Evolutionary conservation across 495 filamentous ascomycete species (phyloP), one percentile per base, ranked within the genome.

Genomic region (Saxispiralis lemnorum): DNA sequence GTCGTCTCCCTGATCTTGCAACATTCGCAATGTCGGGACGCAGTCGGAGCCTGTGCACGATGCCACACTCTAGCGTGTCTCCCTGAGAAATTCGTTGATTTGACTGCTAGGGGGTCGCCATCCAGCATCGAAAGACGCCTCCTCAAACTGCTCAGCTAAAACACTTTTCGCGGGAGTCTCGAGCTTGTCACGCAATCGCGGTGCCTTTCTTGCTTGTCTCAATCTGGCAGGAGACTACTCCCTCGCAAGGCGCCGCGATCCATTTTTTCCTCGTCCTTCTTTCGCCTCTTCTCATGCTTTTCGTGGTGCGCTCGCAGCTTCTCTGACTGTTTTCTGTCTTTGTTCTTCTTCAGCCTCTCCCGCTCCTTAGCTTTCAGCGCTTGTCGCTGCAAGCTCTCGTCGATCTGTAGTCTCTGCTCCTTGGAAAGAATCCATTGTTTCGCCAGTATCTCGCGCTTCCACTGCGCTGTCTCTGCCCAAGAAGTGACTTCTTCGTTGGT

Each of bases 401-500:
- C 43, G 15, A 80, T 70, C 45, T 54, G 56, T 44, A 65, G 64
- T 7, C 79, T 54, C 48, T 83, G 68, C 41, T 60, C 65, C 5
- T 58, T 60, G 4, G 59, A 60, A 17, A 92, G 41, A 10, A 67
- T 49, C 86, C 86, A 93, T 6, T 83, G 81, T 42, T 60, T 61
- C 9, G 62, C 61, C 20, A 96, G 67, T 6, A 84, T 66, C 7
- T 81, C 68, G 12, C 58, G 62, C 18, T 73, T 66, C 51, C 83
- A 88, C 43, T 65, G 60, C 6, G 63, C 54, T 11, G 73, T 69
- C 59, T 82, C 75, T 18, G 72, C 68, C 75, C 86, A 79, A n/a
- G 83, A 85, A 12, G 58, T 54, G 20, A 82, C 78, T 56, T 97
- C 89, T 18, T 78, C 71, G 47, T 76, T 52, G 12, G 59, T 59